phyloP scores from a whole-genome alignment of 352 stramenopile species.

The Phytophthora tentaculata region DNA sequence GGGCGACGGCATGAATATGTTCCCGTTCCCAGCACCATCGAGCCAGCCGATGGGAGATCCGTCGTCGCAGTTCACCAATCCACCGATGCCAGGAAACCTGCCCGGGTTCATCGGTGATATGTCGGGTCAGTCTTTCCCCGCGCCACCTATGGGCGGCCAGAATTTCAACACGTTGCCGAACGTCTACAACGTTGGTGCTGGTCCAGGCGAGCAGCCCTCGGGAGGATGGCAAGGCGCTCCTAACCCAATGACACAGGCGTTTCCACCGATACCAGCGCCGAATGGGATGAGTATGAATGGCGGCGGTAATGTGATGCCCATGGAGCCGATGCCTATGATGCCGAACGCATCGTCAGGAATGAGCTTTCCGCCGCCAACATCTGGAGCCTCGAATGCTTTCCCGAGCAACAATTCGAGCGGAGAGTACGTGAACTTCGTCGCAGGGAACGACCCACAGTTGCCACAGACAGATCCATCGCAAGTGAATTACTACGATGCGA shows the following conservation, averaged over 20 bases:
- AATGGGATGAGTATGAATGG: constrained; percentile 28
- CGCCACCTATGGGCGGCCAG: constrained; percentile 16
- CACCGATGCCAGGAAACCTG: constrained; percentile 19
- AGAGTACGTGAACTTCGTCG: constrained; percentile 53
- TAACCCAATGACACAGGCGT: constrained; percentile 30
- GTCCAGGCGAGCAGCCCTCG: constrained; percentile 14
- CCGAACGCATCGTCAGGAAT: constrained; percentile 28
- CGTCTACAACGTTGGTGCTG: constrained; percentile 29
- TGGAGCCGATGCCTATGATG: constrained; percentile 34
- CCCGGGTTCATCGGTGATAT: constrained; percentile 44
- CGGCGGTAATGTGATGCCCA: constrained; percentile 27
- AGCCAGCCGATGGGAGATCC: constrained; percentile 33
- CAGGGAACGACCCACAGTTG: constrained; percentile 63
- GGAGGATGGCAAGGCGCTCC: constrained; percentile 30
- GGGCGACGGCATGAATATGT: constrained; percentile 35
- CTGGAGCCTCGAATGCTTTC: constrained; percentile 23
- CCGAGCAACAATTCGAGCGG: constrained; percentile 28
- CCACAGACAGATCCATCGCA: constrained; percentile 40
- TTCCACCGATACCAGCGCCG: constrained; percentile 17
- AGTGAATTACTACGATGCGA: constrained; percentile 74
- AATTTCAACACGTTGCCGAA: constrained; percentile 38
- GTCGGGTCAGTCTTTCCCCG: constrained; percentile 33
- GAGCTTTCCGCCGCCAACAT: constrained; percentile 17
- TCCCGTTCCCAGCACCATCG: constrained; percentile 38
- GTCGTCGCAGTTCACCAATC: constrained; percentile 33